Conservation (phyloP, 768 basidiomycete species). For the Leccinum longicurvipes region DNA sequence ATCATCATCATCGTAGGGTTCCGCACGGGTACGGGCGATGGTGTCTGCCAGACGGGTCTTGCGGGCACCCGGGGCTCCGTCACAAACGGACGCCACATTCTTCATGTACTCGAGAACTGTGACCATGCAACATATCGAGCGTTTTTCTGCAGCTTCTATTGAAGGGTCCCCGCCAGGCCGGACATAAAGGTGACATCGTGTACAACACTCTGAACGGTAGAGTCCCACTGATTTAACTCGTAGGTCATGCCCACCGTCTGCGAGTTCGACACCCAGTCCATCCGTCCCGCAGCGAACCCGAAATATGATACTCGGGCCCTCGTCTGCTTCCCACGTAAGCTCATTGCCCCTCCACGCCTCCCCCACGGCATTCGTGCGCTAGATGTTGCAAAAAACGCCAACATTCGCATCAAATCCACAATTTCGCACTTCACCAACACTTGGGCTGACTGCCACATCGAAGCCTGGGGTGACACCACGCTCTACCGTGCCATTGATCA, state of each 20-base stretch:
- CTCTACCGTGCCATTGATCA: background rate
- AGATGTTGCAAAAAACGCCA: conserved; percentile 3
- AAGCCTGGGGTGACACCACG: background rate
- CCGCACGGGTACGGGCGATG: too few relatives aligned
- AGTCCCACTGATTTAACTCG: background rate
- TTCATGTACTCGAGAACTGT: too few relatives aligned
- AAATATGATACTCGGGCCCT: conserved; percentile 5
- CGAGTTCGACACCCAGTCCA: conserved; percentile 8
- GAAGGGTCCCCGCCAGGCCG: too few relatives aligned
- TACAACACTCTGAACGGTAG: too few relatives aligned
- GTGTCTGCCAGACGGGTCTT: too few relatives aligned
- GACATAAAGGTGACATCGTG: too few relatives aligned
- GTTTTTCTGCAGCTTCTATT: too few relatives aligned
- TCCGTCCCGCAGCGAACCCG: background rate
- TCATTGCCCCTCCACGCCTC: conserved; percentile 18
- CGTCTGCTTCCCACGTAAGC: conserved; percentile 10
- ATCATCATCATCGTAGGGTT: too few relatives aligned
- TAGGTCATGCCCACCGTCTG: conserved; percentile 12
- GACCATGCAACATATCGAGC: too few relatives aligned
- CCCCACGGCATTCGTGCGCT: conserved; percentile 12
- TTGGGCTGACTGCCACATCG: conserved; percentile 8
- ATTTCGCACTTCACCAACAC: conserved; percentile 3
- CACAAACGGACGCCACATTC: too few relatives aligned
- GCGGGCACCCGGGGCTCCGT: too few relatives aligned
- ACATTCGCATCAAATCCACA: conserved; percentile 13